These are phyloP conservation scores for Periconia sp. DNA, from an alignment of 2,329 filamentous ascomycete species.

Conservation along the genomic window DNA sequence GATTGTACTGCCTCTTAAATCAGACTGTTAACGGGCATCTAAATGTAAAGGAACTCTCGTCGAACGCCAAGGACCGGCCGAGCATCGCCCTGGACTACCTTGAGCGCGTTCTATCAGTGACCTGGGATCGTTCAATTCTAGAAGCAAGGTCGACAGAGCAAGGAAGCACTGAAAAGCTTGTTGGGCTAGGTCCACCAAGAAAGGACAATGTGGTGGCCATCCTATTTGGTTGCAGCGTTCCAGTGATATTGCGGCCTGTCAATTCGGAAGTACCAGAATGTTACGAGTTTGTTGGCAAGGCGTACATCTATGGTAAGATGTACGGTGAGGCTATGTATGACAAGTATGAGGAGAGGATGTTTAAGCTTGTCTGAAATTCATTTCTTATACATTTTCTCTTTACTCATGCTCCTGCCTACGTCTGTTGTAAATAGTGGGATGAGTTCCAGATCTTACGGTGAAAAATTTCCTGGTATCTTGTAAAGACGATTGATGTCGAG, in stretches of 20 bases:
- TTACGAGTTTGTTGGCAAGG: slow-evolving; percentile 10
- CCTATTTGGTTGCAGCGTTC: slow-evolving; percentile 15
- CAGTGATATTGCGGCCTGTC: slow-evolving; percentile 7
- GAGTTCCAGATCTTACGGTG: too few species aligned
- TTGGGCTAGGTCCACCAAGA: slow-evolving; percentile 9
- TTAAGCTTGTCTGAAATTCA: neutral
- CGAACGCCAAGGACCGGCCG: neutral
- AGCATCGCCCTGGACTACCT: slow-evolving; percentile 5
- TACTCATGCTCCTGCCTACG: too few species aligned
- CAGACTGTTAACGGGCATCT: slow-evolving; percentile 3
- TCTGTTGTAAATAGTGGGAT: too few species aligned
- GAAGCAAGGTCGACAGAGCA: slow-evolving; percentile 1
- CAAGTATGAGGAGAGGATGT: neutral
- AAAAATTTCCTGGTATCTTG: too few species aligned
- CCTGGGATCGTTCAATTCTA: slow-evolving; percentile 11
- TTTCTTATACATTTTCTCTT: too few species aligned
- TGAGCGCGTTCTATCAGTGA: slow-evolving; percentile 8
- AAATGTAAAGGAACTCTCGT: neutral
- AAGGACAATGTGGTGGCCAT: slow-evolving; percentile 7
- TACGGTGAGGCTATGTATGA: slow-evolving; percentile 9
- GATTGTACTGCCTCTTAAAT: slow-evolving; percentile 3
- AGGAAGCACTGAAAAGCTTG: neutral
- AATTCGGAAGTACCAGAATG: too few species aligned
- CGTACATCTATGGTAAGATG: slow-evolving; percentile 14
- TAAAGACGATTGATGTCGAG: too few species aligned